Evolutionary conservation across 2,329 filamentous ascomycete genomes (phyloP).

Genomic region (Lachnellula cervina): DNA sequence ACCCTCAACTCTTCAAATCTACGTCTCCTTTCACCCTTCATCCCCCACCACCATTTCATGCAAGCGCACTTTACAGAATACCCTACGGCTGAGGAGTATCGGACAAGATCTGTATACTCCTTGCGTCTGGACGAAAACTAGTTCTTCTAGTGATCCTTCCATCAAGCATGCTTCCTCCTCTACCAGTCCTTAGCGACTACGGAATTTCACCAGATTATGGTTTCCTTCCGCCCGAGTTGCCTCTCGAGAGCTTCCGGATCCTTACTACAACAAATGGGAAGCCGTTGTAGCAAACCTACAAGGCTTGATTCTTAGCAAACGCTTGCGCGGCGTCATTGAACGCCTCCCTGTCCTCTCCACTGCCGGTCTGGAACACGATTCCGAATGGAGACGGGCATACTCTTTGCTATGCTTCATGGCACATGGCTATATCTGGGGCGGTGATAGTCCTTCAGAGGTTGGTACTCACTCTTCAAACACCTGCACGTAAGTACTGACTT

Average conservation of each 20-base stretch:
- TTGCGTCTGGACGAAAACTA: constrained; percentile 50
- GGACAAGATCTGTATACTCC: constrained; percentile 56
- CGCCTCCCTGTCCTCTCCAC: constrained; percentile 79
- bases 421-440: constrained; percentile 95
- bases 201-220: constrained; percentile 74
- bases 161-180: constrained; percentile 47
- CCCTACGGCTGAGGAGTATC: constrained; percentile 59
- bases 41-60: constrained; percentile 18
- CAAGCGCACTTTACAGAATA: constrained; percentile 12
- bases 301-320: constrained; percentile 76
- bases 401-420: constrained; percentile 84
- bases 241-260: constrained; percentile 75
- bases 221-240: constrained; percentile 79
- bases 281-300: constrained; percentile 80
- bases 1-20: background rate
- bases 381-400: constrained; percentile 93
- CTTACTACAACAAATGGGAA: constrained; percentile 96
- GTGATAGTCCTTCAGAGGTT: constrained; percentile 73
- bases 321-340: constrained; percentile 75
- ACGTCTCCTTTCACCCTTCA: background rate
- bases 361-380: constrained; percentile 70
- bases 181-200: constrained; percentile 68
- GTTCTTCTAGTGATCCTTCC: constrained; percentile 14
- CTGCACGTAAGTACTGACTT: constrained; percentile 13
- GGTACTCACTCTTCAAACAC: constrained; percentile 9